Conservation (phyloP, 2,329 filamentous ascomycete species). For the Aspergillus uvarum region DNA sequence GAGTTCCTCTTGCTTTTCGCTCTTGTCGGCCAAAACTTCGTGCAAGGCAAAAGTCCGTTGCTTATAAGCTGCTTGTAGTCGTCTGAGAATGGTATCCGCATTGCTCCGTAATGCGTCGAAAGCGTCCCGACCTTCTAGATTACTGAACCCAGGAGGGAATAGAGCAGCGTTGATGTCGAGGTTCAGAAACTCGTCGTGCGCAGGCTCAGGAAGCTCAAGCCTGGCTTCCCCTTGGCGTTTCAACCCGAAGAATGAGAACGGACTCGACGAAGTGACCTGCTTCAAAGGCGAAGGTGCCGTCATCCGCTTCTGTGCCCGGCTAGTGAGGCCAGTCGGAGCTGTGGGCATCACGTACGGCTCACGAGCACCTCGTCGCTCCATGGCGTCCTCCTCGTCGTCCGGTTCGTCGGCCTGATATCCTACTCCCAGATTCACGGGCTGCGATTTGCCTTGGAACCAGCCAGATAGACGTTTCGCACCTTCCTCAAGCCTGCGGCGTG, state of each 20-base stretch:
- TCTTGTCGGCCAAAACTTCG: slow-evolving; percentile 55
- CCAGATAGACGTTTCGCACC: slow-evolving; percentile 44
- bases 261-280: slow-evolving; percentile 35
- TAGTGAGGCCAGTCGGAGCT: slow-evolving; percentile 15
- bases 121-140: slow-evolving; percentile 52
- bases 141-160: slow-evolving; percentile 52
- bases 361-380: slow-evolving; percentile 15
- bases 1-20: slow-evolving; percentile 59
- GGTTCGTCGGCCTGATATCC: slow-evolving; percentile 14
- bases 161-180: slow-evolving; percentile 56
- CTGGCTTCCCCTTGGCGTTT: slow-evolving; percentile 32
- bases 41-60: slow-evolving; percentile 51
- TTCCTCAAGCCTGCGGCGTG: slow-evolving; percentile 33
- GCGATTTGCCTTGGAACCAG: slow-evolving; percentile 56
- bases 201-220: slow-evolving; percentile 34
- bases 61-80: slow-evolving; percentile 59
- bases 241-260: slow-evolving; percentile 47
- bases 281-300: slow-evolving; percentile 33
- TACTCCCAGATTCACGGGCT: slow-evolving; percentile 49
- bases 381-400: slow-evolving; percentile 16
- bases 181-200: slow-evolving; percentile 55
- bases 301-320: slow-evolving; percentile 30
- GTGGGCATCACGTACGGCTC: slow-evolving; percentile 18
- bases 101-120: slow-evolving; percentile 58
- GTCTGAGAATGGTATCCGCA: slow-evolving; percentile 55